Evolutionary conservation across 768 basidiomycete species (phyloP), one percentile per base, ranked within the genome.

Genomic region (Boletus huronensis): DNA sequence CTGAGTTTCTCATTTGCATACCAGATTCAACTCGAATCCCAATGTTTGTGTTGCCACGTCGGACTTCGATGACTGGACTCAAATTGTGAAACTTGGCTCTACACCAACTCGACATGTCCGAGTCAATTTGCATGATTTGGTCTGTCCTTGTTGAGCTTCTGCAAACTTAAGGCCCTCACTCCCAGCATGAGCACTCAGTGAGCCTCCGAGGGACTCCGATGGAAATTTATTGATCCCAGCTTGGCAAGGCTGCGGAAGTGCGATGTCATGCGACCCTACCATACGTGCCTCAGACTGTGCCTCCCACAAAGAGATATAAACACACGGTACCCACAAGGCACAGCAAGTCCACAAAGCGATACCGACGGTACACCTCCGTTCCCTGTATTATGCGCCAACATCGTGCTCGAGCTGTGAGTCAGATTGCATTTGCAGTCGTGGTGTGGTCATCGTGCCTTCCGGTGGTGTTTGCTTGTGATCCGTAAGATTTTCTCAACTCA

Each of bases 391-490:
- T 64, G 62, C 26, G 26, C 42, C 51, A 14, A 28, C 36, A 11
- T 38, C 28, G n/a, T 13, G 17, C 26, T 26, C 50, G 35, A 45
- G 31, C 49, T 34, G 25, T 8, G 6, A 21, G 21, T 25, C 50
- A 14, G 35, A 31, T 54, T 23, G 32, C 17, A 16, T 40, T 54
- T 31, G 25, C 42, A n/a, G 11, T 49, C 19, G 31, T 53, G 6
- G 26, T 42, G 5, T 55, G 51, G 48, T 13, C 34, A 5, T 51
- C 40, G 5, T 45, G 23, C 16, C 45, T 66, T 42, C 58, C 61
- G 17, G n/a, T 23, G n/a, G 53, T 28, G 11, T 50, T 45, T 38
- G 64, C 64, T 28, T 66, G 64, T 32, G 25, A 46, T 10, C 0
- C 11, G 63, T 64, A 21, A 35, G 64, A 25, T 5, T 36, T n/a